Percentiles rank a stretch among this genome's conserved stretches.
phyloP scores from a whole-genome alignment of 495 filamentous ascomycete genomes.

The Xylaria bambusicola region DNA sequence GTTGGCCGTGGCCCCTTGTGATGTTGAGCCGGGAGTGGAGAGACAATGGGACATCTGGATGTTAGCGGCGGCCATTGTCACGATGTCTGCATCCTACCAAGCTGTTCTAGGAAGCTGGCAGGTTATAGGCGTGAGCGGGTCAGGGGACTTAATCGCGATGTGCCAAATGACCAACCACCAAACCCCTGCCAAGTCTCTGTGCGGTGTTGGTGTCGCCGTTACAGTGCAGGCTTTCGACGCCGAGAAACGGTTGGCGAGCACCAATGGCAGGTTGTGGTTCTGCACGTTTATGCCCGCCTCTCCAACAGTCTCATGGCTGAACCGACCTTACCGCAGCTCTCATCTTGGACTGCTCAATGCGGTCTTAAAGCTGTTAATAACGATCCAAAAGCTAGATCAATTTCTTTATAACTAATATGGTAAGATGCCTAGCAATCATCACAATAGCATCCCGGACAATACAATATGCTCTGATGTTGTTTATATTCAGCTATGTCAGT shows the following conservation, averaged over 20 bases:
- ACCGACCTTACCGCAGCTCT: no score
- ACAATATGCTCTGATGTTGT: no score
- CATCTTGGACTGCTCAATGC: no score
- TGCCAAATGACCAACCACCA: conserved; percentile 12
- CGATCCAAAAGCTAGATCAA: no score
- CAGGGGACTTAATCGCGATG: conserved; percentile 10
- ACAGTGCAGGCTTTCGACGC: background rate
- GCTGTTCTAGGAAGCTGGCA: conserved; percentile 10
- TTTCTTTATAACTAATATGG: no score
- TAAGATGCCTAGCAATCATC: no score
- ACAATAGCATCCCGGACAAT: no score
- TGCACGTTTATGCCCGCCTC: background rate
- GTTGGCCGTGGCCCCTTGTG: conserved; percentile 1
- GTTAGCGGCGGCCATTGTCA: conserved; percentile 12
- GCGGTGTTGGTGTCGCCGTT: background rate
- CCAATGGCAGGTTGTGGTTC: background rate
- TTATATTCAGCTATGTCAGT: no score
- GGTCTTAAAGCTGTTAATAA: no score
- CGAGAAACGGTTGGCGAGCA: background rate
- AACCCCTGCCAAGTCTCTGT: conserved; percentile 1
- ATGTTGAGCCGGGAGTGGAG: conserved; percentile 10
- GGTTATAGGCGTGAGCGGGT: background rate
- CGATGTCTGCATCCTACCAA: conserved; percentile 10
- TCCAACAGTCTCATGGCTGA: no score
- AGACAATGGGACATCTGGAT: conserved; percentile 4